Conservation (phyloP, 257 asterid genomes). For the Solanum pennellii region DNA sequence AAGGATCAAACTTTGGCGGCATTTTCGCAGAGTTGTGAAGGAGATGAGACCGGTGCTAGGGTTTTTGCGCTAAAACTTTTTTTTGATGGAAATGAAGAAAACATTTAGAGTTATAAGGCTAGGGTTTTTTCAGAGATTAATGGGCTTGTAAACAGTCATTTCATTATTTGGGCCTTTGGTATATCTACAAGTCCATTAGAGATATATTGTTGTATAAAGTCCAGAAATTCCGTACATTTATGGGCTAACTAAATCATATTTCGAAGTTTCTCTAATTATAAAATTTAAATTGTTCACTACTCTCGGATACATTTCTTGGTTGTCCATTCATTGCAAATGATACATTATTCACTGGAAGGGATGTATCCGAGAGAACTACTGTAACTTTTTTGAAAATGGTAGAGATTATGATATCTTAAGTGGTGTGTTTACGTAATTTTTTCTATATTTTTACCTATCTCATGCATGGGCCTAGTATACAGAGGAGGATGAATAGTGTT, state of each 20-base stretch:
- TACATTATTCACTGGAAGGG: neutral
- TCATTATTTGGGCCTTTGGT: neutral
- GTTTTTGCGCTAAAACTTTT: neutral
- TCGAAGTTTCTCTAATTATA: too few species aligned
- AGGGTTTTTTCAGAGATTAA: neutral
- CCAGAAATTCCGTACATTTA: neutral
- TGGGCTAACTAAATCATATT: neutral
- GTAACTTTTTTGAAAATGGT: too few species aligned
- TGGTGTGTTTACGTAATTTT: neutral
- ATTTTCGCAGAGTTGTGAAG: conserved; percentile 8
- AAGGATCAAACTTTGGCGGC: conserved; percentile 73
- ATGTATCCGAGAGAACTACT: too few species aligned
- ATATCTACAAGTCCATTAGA: neutral
- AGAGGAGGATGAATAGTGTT: neutral
- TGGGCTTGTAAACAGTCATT: neutral
- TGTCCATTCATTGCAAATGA: neutral
- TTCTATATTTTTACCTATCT: neutral
- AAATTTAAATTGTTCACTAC: too few species aligned
- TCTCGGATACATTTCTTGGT: neutral
- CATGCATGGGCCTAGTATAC: neutral
- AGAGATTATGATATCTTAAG: neutral
- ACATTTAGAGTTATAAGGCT: neutral
- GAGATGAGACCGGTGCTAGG: conserved; percentile 11
- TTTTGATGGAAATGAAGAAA: neutral
- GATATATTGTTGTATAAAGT: too few species aligned